phyloP scores from a whole-genome alignment of 2,329 filamentous ascomycete species.

The Plectosphaerella cucumerina region DNA sequence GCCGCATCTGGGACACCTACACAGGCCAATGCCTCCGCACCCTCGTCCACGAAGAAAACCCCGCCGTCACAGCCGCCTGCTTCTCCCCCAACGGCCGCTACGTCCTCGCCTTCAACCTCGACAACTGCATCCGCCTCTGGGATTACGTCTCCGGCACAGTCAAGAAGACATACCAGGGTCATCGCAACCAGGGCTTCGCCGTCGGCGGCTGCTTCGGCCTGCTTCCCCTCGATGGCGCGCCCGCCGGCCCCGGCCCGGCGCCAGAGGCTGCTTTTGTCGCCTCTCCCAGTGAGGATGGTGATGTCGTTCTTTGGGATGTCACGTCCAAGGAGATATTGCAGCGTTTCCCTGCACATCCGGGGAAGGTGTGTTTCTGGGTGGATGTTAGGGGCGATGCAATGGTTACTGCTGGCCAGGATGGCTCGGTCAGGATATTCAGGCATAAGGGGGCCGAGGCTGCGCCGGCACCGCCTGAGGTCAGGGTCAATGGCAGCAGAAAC shows the following conservation, averaged over 20 bases:
- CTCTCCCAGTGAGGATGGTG: conserved; percentile 83
- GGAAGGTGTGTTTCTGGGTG: conserved; percentile 62
- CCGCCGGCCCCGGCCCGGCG: conserved; percentile 7
- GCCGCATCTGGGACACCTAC: conserved; percentile 90
- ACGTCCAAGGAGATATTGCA: conserved; percentile 80
- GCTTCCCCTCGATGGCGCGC: conserved; percentile 20
- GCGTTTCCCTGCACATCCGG: conserved; percentile 42
- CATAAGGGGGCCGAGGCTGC: conserved; percentile 13
- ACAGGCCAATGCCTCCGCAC: conserved; percentile 95
- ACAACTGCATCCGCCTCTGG: conserved; percentile 88
- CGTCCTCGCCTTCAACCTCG: conserved; percentile 86
- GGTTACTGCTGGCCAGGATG: conserved; percentile 54
- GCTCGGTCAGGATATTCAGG: conserved; percentile 46
- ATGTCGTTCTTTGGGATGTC: conserved; percentile 86
- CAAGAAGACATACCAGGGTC: conserved; percentile 96
- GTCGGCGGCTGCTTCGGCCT: conserved; percentile 80
- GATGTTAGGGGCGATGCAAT: conserved; percentile 53
- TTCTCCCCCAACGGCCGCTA: conserved; percentile 94
- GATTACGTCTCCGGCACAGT: conserved; percentile 89
- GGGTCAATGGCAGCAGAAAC: background rate
- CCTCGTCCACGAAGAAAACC: conserved; percentile 93
- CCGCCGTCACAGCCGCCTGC: conserved; percentile 80
- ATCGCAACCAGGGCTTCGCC: conserved; percentile 78
- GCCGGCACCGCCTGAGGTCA: background rate
- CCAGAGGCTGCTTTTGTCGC: conserved; percentile 59